Base-by-base conservation (phyloP, 495 filamentous ascomycete genomes). In the Hypoxylon intermedium region DNA sequence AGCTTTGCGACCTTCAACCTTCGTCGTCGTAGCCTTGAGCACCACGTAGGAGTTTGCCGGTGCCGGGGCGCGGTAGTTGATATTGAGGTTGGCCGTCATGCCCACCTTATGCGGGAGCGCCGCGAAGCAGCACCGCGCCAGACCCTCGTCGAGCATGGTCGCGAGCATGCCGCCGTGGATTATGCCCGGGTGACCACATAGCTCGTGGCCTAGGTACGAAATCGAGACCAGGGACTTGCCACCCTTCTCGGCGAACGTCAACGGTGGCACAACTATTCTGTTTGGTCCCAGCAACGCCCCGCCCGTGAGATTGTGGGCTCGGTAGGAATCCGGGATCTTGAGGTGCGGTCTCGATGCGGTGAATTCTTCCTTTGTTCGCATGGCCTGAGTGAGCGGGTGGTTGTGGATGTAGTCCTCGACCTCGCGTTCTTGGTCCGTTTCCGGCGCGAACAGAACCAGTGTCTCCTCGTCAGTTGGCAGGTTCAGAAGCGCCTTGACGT, bases 131-230 rank as follows among this genome's bases (percentile, higher is more conserved):
- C 92, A 97, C 36, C 92, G 81, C 53, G 90, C 94, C 26, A 98
- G 74, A 0, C 91, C 91, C 74, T 98, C 94, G 65, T 98, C 94
- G 40, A 98, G 75, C 67, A 98, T 77, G 9, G 95, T 98, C 11
- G 94, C 95, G 41, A 98, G 75, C 60, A 98, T 72, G 0, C 94
- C 94, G 6, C 94, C 94, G 68, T 98, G 94, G 1, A 98, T 79
- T 55, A 98, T 90, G 1, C 93, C 94, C 15, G 89, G 87, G 69
- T 98, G 93, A 3, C 94, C 94, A 69, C 91, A 98, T 34, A 98
- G 75, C 65, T 91, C 87, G 3, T 79, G 73, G 12, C 94, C 95
- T 0, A 97, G 79, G 69, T 93, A 94, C 45, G 85, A 82, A 13
- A 98, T 82, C 18, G 88, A 84, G 6, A 93, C 83, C 40, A 93